Evolutionary conservation across 176 grass and related monocot species (phyloP).

Genomic region (Themeda triandra): DNA sequence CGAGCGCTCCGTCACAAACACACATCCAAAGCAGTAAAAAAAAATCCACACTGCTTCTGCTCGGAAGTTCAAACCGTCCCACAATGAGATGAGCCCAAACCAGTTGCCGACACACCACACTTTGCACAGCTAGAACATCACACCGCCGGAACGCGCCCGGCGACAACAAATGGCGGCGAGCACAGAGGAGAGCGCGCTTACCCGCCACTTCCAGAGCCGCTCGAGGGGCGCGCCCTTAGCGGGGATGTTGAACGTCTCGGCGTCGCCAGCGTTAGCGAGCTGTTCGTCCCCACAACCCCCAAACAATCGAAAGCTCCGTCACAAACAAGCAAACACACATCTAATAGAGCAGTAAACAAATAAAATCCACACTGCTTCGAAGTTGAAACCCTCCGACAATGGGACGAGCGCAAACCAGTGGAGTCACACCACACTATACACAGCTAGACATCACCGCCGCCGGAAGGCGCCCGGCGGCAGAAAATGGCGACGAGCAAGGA

Average conservation of each 20-base stretch:
- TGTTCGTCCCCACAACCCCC: no score
- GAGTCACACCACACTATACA: not conserved
- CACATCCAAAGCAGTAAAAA: not conserved
- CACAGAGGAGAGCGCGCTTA: constrained; percentile 7
- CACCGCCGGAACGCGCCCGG: not conserved
- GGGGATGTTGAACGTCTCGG: constrained; percentile 59
- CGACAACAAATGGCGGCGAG: not conserved
- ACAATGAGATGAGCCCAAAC: not conserved
- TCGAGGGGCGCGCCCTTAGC: constrained; percentile 42
- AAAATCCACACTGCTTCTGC: not conserved
- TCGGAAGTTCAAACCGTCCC: not conserved
- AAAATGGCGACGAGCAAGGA: not conserved
- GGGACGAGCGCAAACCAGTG: not conserved
- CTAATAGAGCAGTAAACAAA: not conserved
- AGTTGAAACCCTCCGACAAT: not conserved
- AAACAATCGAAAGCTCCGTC: not conserved
- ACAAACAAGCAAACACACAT: not conserved
- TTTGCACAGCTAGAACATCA: not conserved
- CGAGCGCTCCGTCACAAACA: not conserved
- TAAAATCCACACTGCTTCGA: not conserved
- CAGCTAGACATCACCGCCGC: not conserved
- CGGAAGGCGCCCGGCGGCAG: not conserved
- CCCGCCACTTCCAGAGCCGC: constrained; percentile 65
- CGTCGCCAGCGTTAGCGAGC: no score
- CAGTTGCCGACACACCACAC: not conserved